Base-by-base conservation (phyloP, 441 rosid genomes). In the Mallotus repandus region DNA sequence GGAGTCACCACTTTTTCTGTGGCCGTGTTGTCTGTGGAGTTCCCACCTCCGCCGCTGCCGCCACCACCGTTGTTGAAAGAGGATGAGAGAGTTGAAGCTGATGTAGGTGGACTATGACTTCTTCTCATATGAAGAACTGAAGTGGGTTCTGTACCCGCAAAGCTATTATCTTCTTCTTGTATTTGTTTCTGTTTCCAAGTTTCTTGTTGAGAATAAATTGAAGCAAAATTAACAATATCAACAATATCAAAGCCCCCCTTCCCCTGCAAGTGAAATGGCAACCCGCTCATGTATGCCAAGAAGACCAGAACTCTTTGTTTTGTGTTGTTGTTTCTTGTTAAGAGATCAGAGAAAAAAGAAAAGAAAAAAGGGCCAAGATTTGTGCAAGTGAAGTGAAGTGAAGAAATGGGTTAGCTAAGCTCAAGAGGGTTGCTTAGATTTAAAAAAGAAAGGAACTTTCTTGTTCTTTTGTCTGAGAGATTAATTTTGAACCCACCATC, bases 71-170 rank as follows among this genome's bases (percentile, higher is more conserved):
- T 74, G 85, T 80, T 78, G 80, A 74, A 74, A 68, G 89, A 82
- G 72, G 87, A 86, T 35, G 90, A 86, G 67, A 79, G 86, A 25
- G 87, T 87, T 69, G 90, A 87, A 63, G 82, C 85, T 10, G 90
- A 87, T 63, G 86, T 88, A 63, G 85, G 86, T 7, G 93, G 92
- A 71, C 88, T 88, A 67, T 79, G 84, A 82, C 89, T 86, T 83
- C 82, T 82, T 82, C 85, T 84, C 83, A 82, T 79, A 78, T 82
- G 84, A 82, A 86, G 87, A 78, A 83, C 84, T 73, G 86, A 82
- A 52, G 78, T 82, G 38, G 87, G 85, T 75, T 83, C 89, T 75
- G 58, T 56, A 76, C 70, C 74, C 14, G 70, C 41, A 75, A 80
- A 75, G 77, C 78, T 78, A 22, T 77, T 68, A 18, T 46, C 78